Percentiles rank a stretch among this genome's conserved stretches.
These are phyloP conservation scores for Sclerospora graminicola DNA, from an alignment of 352 stramenopile genomes.

Conservation along the genomic window DNA sequence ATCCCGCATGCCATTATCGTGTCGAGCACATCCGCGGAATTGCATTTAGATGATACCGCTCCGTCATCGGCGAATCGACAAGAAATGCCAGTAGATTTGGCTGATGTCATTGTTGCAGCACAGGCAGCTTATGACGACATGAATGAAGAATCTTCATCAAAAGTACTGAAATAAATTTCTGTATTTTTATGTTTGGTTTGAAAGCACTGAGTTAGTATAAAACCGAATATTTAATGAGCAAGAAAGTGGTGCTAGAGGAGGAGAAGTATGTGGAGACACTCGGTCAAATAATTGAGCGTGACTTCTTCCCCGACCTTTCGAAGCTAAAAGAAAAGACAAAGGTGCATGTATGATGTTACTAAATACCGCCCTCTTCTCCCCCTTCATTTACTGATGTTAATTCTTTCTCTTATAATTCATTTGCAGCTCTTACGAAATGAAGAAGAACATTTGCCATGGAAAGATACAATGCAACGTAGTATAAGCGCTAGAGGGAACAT, in stretches of 20 bases:
- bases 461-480: constrained; percentile 14
- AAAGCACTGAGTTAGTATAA: not conserved
- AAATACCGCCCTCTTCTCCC: not conserved
- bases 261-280: constrained; percentile 68
- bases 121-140: constrained; percentile 28
- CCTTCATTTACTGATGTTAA: no score
- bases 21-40: constrained; percentile 13
- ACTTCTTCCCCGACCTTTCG: constrained; percentile 77
- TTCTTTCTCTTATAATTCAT: not conserved
- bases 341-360: constrained; percentile 11
- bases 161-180: not conserved
- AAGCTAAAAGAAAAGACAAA: constrained; percentile 43
- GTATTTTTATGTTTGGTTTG: no score
- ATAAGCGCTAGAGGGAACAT: constrained; percentile 1
- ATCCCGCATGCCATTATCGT: constrained; percentile 47
- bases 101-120: constrained; percentile 26
- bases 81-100: constrained; percentile 25
- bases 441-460: constrained; percentile 10
- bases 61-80: constrained; percentile 10
- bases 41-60: constrained; percentile 17
- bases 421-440: constrained; percentile 21
- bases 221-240: constrained; percentile 9
- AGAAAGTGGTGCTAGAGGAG: constrained; percentile 62
- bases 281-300: constrained; percentile 75
- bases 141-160: constrained; percentile 14